Base-by-base conservation (phyloP, 345 rosid genomes). In the Aurinia saxatilis region DNA sequence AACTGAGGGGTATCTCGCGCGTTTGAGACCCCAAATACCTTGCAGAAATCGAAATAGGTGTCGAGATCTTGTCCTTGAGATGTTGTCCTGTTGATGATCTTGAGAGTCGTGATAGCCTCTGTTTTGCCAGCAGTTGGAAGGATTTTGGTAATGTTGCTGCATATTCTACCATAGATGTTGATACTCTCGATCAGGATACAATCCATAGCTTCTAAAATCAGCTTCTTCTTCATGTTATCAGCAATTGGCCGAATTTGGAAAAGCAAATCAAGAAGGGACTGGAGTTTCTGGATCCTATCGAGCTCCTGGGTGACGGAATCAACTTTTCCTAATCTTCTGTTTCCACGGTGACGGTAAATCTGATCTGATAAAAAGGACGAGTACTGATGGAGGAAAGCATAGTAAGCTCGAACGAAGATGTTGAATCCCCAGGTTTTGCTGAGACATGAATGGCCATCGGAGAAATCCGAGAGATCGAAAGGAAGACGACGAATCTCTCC, bases 121-220 rank as follows among this genome's bases (percentile, higher is more conserved):
- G 29, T 35, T 65, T 65, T 72, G 5, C 72, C 73, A 10, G 80
- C 77, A 0, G 5, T 3, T 3, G 75, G 60, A 54, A 74, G 46
- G 16, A 81, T 67, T n/a, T 57, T 70, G 59, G 73, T 13, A 1
- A 86, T 56, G 21, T 57, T 76, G 7, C 41, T 73, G 60, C 87
- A 83, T 7, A 86, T 83, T 50, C 74, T 75, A 71, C 84, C 77
- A 33, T 84, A 82, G 29, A 83, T 72, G 34, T 81, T 81, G 40
- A 78, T 82, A 14, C 86, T 74, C 60, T 91, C 96, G 12, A 80
- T 49, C 21, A 83, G 57, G 2, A 88, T 46, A 44, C 87, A 84
- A 72, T 86, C 91, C 95, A 91, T 82, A 8, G 91, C 96, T 64
- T 88, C 96, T 1, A 78, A 76, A 23, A 89, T 74, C 18, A 91